These are phyloP conservation scores for Fonsecaea nubica DNA, from an alignment of 2,329 filamentous ascomycete genomes.

Conservation along the genomic window DNA sequence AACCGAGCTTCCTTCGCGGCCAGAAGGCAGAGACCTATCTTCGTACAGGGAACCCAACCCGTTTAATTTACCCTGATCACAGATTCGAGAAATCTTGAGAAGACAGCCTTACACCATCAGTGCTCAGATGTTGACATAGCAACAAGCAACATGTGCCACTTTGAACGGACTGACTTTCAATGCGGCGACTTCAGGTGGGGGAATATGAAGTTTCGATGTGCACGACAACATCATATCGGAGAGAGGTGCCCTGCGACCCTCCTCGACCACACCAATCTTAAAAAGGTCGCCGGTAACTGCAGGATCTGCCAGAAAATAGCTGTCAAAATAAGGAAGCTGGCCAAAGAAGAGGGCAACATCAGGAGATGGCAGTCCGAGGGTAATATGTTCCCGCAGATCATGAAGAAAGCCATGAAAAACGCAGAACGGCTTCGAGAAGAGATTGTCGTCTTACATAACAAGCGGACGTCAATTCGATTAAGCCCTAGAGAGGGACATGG, in stretches of 20 bases:
- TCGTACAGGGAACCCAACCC: background rate
- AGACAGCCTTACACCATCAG: background rate
- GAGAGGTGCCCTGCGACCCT: background rate
- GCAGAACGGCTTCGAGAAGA: background rate
- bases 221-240: background rate
- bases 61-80: background rate
- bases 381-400: background rate
- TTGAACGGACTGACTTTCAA: constrained; percentile 1
- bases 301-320: background rate
- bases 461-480: background rate
- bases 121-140: background rate
- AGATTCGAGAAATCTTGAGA: background rate
- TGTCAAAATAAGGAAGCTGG: background rate
- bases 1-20: background rate
- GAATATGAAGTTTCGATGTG: background rate
- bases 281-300: background rate
- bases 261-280: background rate
- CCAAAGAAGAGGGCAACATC: background rate
- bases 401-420: background rate
- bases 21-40: background rate
- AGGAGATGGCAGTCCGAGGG: constrained; percentile 2
- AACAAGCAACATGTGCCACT: background rate
- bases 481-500: background rate
- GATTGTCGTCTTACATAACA: background rate
- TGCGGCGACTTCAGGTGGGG: background rate